Base-by-base conservation (phyloP, 495 filamentous ascomycete species). In the Tricharina praecox region DNA sequence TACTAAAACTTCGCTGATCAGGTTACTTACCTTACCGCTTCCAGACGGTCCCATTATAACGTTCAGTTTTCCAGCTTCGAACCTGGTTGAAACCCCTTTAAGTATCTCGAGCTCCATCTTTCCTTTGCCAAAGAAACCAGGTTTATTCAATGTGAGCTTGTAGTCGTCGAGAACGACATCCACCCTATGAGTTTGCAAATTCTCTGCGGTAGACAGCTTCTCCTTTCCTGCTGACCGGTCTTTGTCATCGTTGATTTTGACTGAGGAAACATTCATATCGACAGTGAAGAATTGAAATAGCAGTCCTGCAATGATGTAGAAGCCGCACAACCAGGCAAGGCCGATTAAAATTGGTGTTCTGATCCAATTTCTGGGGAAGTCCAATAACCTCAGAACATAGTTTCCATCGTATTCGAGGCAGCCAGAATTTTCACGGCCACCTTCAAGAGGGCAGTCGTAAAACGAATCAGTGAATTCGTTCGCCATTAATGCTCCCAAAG, bases 11-110 rank as follows among this genome's bases (percentile, higher is more conserved):
- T 20, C n/a, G 16, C 15, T 9, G 20, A 18, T 11, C 16, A 16
- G 26, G 24, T 7, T 9, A 18, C 23, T 19, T 37, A 53, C 50
- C 36, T 83, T 85, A 10, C 81, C 81, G 26, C 74, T 77, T 0
- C 81, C 81, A 11, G 77, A 81, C 1, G 81, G 80, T 0, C 81
- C 81, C 79, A 84, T 82, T 45, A 85, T 81, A 2, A 84, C 70
- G 52, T 85, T 84, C 9, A 85, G 61, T 16, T 67, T 62, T 1
- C 76, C 77, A 8, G 79, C 64, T 41, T 73, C 66, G 51, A 84
- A 83, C 0, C 68, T 65, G 0, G 76, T 63, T 3, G 68, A 76
- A 23, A 83, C 68, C 0, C 77, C 73, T 43, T 75, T 67, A 34
- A 85, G 57, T n/a, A 84, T 82, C 0, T 66, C 66, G 28, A 77